phyloP scores from a whole-genome alignment of 768 basidiomycete species.

The Tricholoma furcatifolium region DNA sequence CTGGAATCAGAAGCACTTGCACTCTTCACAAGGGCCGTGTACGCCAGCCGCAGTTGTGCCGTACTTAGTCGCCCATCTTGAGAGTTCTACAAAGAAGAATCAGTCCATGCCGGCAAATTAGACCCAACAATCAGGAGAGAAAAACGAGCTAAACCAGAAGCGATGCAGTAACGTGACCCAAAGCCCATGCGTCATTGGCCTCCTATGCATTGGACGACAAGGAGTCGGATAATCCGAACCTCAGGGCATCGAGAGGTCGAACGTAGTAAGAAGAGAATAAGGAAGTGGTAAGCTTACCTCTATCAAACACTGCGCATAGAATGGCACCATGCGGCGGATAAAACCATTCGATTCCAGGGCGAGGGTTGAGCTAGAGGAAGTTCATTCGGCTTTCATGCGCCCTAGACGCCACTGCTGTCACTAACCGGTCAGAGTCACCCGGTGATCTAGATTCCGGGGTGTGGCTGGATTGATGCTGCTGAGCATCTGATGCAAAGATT shows the following conservation, averaged over 20 bases:
- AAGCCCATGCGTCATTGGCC: background rate
- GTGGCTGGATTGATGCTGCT: constrained; percentile 27
- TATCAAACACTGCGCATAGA: constrained; percentile 70
- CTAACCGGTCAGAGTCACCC: constrained; percentile 2
- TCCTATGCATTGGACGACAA: background rate
- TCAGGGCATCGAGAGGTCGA: background rate
- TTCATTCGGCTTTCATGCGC: constrained; percentile 4
- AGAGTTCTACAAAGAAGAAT: constrained; percentile 51
- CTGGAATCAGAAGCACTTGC: constrained; percentile 41
- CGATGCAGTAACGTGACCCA: background rate
- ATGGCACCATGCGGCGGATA: constrained; percentile 62
- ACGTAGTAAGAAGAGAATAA: background rate
- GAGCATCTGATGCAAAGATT: constrained; percentile 63
- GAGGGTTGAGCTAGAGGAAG: constrained; percentile 14
- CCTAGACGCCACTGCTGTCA: constrained; percentile 4
- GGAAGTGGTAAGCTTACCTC: constrained; percentile 45
- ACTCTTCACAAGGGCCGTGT: constrained; percentile 64
- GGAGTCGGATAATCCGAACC: background rate
- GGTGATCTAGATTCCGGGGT: background rate
- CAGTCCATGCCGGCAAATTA: constrained; percentile 9
- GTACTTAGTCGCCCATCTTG: constrained; percentile 57
- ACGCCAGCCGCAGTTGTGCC: constrained; percentile 71
- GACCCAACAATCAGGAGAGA: constrained; percentile 3
- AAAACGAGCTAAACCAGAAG: background rate
- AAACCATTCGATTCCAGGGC: constrained; percentile 32